phyloP scores from a whole-genome alignment of 352 stramenopile species.

The Phytopythium sindhum region DNA sequence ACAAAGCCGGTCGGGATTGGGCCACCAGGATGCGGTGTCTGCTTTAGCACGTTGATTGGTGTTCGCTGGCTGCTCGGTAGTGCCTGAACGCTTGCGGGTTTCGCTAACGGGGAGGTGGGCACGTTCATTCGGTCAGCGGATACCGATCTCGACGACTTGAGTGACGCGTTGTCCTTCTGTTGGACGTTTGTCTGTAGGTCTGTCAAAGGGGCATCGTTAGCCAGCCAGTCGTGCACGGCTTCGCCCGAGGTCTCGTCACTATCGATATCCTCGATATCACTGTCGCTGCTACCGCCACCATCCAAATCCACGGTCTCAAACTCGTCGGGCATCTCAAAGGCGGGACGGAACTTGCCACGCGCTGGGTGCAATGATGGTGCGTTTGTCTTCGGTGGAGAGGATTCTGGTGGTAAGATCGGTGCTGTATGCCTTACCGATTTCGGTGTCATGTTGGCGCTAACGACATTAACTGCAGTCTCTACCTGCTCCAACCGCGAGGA shows the following conservation, averaged over 20 bases:
- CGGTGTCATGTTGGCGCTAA: not conserved
- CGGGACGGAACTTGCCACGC: slow-evolving; percentile 25
- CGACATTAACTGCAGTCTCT: not conserved
- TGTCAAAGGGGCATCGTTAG: slow-evolving; percentile 8
- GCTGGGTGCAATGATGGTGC: not conserved
- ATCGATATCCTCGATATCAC: slow-evolving; percentile 25
- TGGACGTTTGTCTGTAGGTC: not conserved
- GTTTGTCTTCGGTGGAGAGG: not conserved
- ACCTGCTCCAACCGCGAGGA: not conserved
- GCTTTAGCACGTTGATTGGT: not conserved
- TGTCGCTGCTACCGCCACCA: slow-evolving; percentile 17
- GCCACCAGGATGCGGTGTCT: not conserved
- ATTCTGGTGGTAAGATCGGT: not conserved
- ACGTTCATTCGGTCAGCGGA: slow-evolving; percentile 7
- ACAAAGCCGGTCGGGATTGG: not conserved
- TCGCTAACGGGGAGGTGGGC: slow-evolving; percentile 11
- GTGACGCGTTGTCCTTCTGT: not conserved
- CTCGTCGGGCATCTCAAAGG: slow-evolving; percentile 31
- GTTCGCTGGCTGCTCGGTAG: not conserved
- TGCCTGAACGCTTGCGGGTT: not conserved
- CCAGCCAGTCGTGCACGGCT: slow-evolving; percentile 56
- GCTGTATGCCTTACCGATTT: not conserved
- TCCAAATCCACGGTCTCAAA: slow-evolving; percentile 24
- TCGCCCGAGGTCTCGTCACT: slow-evolving; percentile 29
- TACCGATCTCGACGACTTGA: slow-evolving; percentile 3